Evolutionary conservation across 2,329 filamentous ascomycete species (phyloP).

Genomic region (Stemphylium lycopersici): DNA sequence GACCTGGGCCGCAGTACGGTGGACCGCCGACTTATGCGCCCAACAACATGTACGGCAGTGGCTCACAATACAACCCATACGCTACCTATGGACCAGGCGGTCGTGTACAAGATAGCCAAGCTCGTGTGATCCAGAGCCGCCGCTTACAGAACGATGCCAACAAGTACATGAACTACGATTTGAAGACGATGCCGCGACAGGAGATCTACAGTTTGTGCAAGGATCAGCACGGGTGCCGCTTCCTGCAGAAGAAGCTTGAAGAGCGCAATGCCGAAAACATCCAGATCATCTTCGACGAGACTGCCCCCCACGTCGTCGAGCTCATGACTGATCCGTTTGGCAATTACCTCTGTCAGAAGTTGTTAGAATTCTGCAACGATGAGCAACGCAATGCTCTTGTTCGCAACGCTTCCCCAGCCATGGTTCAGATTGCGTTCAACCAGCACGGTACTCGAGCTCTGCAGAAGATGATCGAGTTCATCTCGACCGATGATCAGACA

Average conservation of each 20-base stretch:
- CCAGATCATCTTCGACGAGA: constrained; percentile 93
- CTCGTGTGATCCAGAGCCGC: constrained; percentile 75
- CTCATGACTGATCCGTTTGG: constrained; percentile 98
- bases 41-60: constrained; percentile 32
- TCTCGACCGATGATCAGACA: constrained; percentile 80
- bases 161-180: constrained; percentile 80
- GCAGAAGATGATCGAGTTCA: constrained; percentile 99
- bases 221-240: constrained; percentile 96
- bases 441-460: constrained; percentile 95
- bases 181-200: constrained; percentile 76
- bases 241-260: constrained; percentile 95
- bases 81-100: constrained; percentile 48
- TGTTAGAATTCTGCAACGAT: constrained; percentile 93
- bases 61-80: constrained; percentile 38
- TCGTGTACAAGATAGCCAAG: constrained; percentile 74
- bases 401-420: constrained; percentile 82
- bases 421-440: constrained; percentile 93
- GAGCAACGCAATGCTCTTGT: constrained; percentile 93
- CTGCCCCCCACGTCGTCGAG: constrained; percentile 90
- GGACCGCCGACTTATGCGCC: constrained; percentile 32
- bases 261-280: constrained; percentile 83
- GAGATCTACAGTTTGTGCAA: constrained; percentile 93
- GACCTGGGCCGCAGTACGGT: constrained; percentile 49
- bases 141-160: constrained; percentile 72
- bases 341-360: constrained; percentile 98